phyloP scores from a whole-genome alignment of 768 basidiomycete species.

The Tylopilus intermedius region DNA sequence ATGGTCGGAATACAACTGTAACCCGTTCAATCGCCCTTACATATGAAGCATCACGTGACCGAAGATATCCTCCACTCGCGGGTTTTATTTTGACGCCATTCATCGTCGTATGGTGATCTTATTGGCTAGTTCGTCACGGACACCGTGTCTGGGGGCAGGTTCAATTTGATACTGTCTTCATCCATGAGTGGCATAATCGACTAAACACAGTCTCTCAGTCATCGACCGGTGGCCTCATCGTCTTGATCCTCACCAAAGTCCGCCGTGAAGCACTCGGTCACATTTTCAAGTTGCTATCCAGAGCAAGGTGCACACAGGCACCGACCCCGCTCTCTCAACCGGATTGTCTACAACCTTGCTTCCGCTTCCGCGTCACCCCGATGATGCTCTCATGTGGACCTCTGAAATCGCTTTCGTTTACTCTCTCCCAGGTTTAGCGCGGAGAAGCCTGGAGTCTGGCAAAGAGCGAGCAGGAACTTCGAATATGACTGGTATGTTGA shows the following conservation, averaged over 20 bases:
- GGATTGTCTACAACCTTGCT: conserved; percentile 56
- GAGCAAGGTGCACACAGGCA: conserved; percentile 53
- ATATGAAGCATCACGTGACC: too few relatives aligned
- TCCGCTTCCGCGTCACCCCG: conserved; percentile 74
- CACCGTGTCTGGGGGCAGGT: too few relatives aligned
- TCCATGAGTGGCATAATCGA: background rate
- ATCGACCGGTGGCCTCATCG: conserved; percentile 46
- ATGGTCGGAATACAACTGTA: conserved; percentile 3
- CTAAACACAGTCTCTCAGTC: conserved; percentile 37
- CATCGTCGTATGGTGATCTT: too few relatives aligned
- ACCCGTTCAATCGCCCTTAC: too few relatives aligned
- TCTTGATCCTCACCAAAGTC: conserved; percentile 50
- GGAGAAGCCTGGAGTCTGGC: background rate
- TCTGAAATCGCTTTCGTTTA: conserved; percentile 55
- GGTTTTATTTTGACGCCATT: too few relatives aligned
- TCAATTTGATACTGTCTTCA: too few relatives aligned
- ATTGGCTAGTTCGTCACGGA: too few relatives aligned
- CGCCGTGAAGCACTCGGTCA: conserved; percentile 55
- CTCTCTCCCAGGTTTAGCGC: conserved; percentile 33
- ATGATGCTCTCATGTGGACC: conserved; percentile 75
- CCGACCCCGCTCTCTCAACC: conserved; percentile 35
- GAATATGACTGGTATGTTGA: too few relatives aligned
- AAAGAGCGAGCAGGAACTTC: background rate
- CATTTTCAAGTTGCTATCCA: conserved; percentile 41
- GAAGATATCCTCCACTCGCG: too few relatives aligned